Evolutionary conservation across 495 filamentous ascomycete genomes (phyloP), one percentile per base, ranked within the genome.

Genomic region (Penicillium tannophilum): DNA sequence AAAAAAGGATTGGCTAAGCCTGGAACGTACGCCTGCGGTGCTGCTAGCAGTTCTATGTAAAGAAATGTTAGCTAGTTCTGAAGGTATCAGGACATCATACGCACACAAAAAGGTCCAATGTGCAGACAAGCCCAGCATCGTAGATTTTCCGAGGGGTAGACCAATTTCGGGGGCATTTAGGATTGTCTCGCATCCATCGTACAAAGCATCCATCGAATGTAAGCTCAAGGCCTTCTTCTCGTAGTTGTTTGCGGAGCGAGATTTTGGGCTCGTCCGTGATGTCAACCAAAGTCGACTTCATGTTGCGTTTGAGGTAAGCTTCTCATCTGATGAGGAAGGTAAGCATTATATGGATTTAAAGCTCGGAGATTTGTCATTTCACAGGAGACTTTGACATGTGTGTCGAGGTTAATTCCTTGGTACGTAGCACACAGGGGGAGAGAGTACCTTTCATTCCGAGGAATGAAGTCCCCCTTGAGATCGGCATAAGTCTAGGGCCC

Each of bases 21-120:
- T 16, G 1, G 36, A 19, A 71, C 74, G 47, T 59, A 77, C 75
- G 43, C 76, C 76, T 33, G 74, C 71, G 12, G 74, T 76, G 50
- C 76, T 76, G 44, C 74, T 64, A 20, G 72, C 70, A 30, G 76
- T 78, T 46, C 76, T 78, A 39, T 52, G 39, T 16, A 20, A 45
- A 63, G 45, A 41, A n/a, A 26, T 28, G 28, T 64, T 48, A 62
- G 60, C 20, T 6, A 24, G 9, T 16, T 20, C 20, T 35, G 33
- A 20, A 1, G 16, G 3, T 11, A 43, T 54, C 0, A 44, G 49
- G 55, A 48, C 4, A 20, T 41, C 16, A 8, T 16, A 33, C 17
- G n/a, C 58, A 78, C 76, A 75, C 73, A 44, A 75, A 71, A 39
- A 79, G 71, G 59, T 80, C 77, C 48, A 80, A 56, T 4, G 70